phyloP scores from a whole-genome alignment of 2,329 filamentous ascomycete genomes.

The Apiospora arundinis region DNA sequence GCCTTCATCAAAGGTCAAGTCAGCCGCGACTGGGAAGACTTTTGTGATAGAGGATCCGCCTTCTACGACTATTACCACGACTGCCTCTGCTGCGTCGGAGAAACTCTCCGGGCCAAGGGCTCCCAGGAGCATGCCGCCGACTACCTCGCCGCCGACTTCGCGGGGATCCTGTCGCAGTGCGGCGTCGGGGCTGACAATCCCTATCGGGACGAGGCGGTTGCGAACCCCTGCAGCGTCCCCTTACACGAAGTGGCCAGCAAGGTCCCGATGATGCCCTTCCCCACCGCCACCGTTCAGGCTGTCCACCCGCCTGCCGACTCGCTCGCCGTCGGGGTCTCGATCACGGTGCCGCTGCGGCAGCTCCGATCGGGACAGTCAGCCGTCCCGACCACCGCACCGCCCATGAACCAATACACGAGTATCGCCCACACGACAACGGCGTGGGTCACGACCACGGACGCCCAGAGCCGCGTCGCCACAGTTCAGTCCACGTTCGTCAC shows the following conservation, averaged over 20 bases:
- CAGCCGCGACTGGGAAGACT: constrained; percentile 23
- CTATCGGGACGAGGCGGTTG: neutral
- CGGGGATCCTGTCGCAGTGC: constrained; percentile 11
- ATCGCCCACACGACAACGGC: neutral
- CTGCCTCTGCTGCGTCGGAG: constrained; percentile 23
- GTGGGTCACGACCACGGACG: neutral
- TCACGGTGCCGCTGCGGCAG: constrained; percentile 17
- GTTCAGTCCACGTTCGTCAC: neutral
- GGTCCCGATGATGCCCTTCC: constrained; percentile 20
- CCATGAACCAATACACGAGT: neutral
- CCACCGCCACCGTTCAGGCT: constrained; percentile 11
- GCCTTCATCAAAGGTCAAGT: constrained; percentile 23
- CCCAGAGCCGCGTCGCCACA: neutral
- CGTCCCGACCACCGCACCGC: neutral
- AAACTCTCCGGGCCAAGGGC: neutral
- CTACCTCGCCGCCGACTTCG: constrained; percentile 23
- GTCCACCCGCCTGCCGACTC: constrained; percentile 21
- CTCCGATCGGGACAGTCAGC: neutral
- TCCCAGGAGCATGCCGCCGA: neutral
- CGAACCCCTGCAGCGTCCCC: neutral
- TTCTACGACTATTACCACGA: constrained; percentile 23
- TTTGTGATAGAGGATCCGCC: constrained; percentile 19
- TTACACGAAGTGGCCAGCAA: neutral
- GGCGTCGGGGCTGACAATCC: neutral
- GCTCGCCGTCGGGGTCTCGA: constrained; percentile 22